Conservation (phyloP, 495 filamentous ascomycete genomes). For the Hyphodiscus hymeniophilus region DNA sequence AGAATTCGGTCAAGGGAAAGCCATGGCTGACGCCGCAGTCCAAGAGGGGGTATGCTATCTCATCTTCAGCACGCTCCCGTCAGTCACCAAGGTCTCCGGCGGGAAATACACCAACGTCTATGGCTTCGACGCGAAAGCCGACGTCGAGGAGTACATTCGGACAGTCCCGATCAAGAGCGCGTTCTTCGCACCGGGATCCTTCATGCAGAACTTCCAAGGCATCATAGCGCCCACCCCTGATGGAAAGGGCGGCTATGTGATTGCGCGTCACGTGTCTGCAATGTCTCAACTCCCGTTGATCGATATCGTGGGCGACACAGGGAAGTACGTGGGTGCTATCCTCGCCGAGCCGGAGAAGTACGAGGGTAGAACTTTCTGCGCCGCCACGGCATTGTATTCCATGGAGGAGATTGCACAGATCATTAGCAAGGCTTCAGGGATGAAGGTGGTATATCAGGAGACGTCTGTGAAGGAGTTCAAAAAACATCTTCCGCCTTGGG, state of each 20-base stretch:
- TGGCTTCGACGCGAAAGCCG: conserved; percentile 53
- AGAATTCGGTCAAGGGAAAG: conserved; percentile 41
- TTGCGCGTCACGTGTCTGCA: conserved; percentile 18
- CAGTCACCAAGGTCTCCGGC: conserved; percentile 27
- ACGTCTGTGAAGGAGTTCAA: not conserved
- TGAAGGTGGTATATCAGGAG: not conserved
- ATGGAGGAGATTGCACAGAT: not conserved
- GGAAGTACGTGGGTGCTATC: conserved; percentile 46
- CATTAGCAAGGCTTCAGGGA: not conserved
- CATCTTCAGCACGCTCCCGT: conserved; percentile 34
- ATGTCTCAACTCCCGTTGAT: conserved; percentile 40
- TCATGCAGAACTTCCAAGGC: conserved; percentile 40
- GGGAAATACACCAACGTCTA: conserved; percentile 38
- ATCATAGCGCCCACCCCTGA: conserved; percentile 9
- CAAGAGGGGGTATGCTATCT: conserved; percentile 33
- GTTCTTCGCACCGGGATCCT: conserved; percentile 46
- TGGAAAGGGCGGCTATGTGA: not conserved
- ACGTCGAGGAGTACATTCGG: conserved; percentile 47
- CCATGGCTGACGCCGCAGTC: conserved; percentile 41
- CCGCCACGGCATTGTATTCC: not conserved
- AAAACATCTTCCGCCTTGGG: not conserved
- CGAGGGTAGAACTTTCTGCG: not conserved
- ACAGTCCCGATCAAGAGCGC: conserved; percentile 35
- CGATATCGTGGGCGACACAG: conserved; percentile 38
- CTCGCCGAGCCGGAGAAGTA: conserved; percentile 13